phyloP scores from a whole-genome alignment of 768 basidiomycete species.

The Russula earlei region DNA sequence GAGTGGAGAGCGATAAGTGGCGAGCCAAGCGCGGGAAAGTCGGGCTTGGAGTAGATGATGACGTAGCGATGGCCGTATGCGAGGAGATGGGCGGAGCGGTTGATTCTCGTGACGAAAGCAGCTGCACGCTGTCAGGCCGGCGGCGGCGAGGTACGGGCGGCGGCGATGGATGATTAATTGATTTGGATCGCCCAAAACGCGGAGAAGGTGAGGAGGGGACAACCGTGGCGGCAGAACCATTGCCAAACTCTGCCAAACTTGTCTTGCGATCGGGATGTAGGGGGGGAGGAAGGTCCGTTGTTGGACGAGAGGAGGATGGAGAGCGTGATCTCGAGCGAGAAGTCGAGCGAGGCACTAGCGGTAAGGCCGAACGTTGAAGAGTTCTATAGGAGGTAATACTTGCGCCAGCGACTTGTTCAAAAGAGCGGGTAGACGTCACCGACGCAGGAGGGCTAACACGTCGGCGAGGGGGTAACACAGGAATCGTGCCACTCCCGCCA shows the following conservation, averaged over 20 bases:
- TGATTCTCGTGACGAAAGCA: constrained; percentile 21
- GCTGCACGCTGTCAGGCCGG: constrained; percentile 58
- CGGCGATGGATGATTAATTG: constrained; percentile 39
- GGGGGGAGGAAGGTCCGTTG: constrained; percentile 33
- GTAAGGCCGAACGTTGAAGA: constrained; percentile 6
- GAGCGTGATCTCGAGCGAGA: constrained; percentile 20
- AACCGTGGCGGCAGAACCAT: not conserved
- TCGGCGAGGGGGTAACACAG: constrained; percentile 31
- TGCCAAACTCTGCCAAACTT: constrained; percentile 9
- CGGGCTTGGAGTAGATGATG: constrained; percentile 13
- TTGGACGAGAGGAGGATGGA: constrained; percentile 28
- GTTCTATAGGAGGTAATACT: constrained; percentile 11
- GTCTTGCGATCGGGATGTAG: constrained; percentile 47
- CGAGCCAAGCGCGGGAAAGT: constrained; percentile 26
- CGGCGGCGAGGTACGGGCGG: constrained; percentile 34
- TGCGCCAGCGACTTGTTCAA: constrained; percentile 37
- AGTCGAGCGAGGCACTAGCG: not conserved
- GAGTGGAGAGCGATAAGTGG: constrained; percentile 31
- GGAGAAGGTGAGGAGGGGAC: constrained; percentile 23
- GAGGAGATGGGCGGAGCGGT: constrained; percentile 3
- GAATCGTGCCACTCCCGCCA: constrained; percentile 22
- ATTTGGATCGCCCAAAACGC: constrained; percentile 45
- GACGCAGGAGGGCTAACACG: constrained; percentile 28
- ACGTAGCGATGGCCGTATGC: constrained; percentile 7
- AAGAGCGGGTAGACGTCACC: constrained; percentile 29